These are phyloP conservation scores for Fusarium tanahbumbuense DNA, from an alignment of 2,329 filamentous ascomycete species.

Conservation along the genomic window DNA sequence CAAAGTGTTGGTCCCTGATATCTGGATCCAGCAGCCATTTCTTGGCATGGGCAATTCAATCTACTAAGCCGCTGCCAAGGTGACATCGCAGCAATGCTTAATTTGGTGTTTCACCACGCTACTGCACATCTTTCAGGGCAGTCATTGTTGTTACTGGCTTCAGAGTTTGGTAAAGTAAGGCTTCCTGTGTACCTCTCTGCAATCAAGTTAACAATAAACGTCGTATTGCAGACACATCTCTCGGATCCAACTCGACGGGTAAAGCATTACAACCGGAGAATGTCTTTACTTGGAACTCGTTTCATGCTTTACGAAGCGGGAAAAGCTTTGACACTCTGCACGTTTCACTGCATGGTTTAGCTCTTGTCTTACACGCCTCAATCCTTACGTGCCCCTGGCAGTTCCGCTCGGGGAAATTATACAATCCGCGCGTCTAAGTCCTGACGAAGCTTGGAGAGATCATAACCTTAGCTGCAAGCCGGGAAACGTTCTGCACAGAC, in stretches of 20 bases:
- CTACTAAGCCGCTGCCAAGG: constrained; percentile 41
- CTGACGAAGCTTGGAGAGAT: neutral
- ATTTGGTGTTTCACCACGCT: constrained; percentile 39
- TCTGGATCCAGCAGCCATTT: constrained; percentile 2
- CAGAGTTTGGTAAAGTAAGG: neutral
- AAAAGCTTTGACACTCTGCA: constrained; percentile 19
- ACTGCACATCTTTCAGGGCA: constrained; percentile 26
- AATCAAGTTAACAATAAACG: neutral
- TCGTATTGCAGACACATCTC: constrained; percentile 3
- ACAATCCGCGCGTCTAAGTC: constrained; percentile 14
- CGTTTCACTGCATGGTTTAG: constrained; percentile 22
- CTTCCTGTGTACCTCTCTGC: neutral
- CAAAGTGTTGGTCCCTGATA: constrained; percentile 7
- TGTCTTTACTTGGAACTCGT: constrained; percentile 7
- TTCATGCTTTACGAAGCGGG: constrained; percentile 13
- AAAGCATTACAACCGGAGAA: neutral
- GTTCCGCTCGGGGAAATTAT: constrained; percentile 13
- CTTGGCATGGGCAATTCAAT: constrained; percentile 36
- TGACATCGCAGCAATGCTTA: constrained; percentile 45
- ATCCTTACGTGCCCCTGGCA: constrained; percentile 6
- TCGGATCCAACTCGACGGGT: neutral
- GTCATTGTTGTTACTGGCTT: constrained; percentile 4
- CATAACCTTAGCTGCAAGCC: neutral
- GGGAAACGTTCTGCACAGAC: constrained; percentile 5
- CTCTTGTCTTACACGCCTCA: constrained; percentile 2